Base-by-base conservation (phyloP, 192 early-diverging fungal species). In the Linnemannia zychae region DNA sequence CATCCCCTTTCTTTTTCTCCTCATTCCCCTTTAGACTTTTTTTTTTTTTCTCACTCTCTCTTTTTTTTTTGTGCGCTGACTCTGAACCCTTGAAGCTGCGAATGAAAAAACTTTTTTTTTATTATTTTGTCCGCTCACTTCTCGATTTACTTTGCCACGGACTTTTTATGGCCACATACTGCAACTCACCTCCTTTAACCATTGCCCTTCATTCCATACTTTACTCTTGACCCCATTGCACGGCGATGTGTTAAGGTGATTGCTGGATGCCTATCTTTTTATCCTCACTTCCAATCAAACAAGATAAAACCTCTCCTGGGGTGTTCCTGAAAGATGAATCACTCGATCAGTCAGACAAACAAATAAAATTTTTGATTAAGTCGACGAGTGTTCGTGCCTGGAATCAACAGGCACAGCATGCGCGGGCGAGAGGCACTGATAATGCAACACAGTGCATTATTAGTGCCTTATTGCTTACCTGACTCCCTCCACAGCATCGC, bases 41-140 rank as follows among this genome's bases (percentile, higher is more conserved):
- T 33, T 31, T 31, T 31, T 63, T 24, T 9, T 12, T 7, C 52
- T 53, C 22, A n/a, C 52, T 24, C 4, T 15, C 57, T 28, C 11
- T 31, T 22, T 12, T 22, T 13, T 12, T 33, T 52, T 16, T 20
- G 9, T 3, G 40, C 31, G 57, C 57, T 63, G 57, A 63, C 57
- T 63, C 57, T 63, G 57, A 63, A 63, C 57, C 57, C 57, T 63
- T 63, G 57, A 31, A 63, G 57, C 57, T 63, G 57, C 12, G 57
- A 63, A 63, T 63, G 57, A 63, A 63, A 63, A 63, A 31, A 31
- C 15, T 13, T 28, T 31, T 63, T 63, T 63, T 31, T 15, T 31
- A 28, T 31, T 63, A 28, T 24, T 15, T 63, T 63, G 57, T 63
- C 57, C 57, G 57, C 57, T 31, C 57, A 57, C n/a, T 9, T 6